Conservation (phyloP, 768 basidiomycete genomes). For the Lentinula lateritia region DNA sequence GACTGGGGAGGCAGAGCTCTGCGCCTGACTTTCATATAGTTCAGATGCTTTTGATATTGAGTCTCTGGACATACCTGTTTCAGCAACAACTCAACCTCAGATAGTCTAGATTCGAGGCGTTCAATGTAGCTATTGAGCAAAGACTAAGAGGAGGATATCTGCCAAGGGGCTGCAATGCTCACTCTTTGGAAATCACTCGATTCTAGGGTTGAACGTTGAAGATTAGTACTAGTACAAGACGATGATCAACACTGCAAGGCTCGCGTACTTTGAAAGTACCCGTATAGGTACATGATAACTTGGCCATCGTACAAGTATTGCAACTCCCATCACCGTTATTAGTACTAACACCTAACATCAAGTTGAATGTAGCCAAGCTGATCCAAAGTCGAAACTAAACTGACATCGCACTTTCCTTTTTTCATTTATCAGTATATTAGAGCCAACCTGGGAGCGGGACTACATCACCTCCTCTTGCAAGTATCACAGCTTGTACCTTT, state of each 20-base stretch:
- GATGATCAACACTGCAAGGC: too few relatives aligned
- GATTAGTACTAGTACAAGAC: background rate
- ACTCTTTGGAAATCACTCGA: slow-evolving; percentile 3
- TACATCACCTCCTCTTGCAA: background rate
- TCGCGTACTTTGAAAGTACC: background rate
- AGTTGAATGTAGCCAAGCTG: background rate
- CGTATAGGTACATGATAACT: background rate
- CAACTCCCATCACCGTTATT: background rate
- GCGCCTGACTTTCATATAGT: background rate
- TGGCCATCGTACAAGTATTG: background rate
- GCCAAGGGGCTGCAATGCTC: background rate
- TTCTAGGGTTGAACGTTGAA: background rate
- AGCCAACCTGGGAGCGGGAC: background rate
- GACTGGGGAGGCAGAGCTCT: background rate
- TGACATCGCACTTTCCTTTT: slow-evolving; percentile 1
- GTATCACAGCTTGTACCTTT: background rate
- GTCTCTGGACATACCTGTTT: background rate
- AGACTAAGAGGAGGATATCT: background rate
- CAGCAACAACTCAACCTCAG: background rate
- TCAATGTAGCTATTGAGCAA: background rate
- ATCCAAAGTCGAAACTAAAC: background rate
- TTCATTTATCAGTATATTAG: background rate
- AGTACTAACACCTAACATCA: background rate
- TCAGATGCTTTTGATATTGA: background rate
- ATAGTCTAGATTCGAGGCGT: background rate